Evolutionary conservation across 495 filamentous ascomycete genomes (phyloP).

Genomic region (Penicillium soppii): DNA sequence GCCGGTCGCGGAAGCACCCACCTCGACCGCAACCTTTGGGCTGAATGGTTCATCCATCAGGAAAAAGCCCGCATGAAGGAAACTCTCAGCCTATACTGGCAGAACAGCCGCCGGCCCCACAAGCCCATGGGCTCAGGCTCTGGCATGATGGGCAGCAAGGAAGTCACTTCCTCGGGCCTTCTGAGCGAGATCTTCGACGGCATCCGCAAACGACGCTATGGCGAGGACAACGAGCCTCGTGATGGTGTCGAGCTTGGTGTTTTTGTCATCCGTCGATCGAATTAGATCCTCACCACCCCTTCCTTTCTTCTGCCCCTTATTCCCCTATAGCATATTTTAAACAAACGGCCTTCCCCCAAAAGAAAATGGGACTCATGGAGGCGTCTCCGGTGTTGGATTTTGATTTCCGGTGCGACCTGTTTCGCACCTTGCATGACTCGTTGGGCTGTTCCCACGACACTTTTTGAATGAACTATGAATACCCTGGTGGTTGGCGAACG

Average conservation of each 20-base stretch:
- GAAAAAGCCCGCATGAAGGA: slow-evolving; percentile 65
- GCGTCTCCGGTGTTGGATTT: slow-evolving; percentile 24
- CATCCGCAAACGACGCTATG: slow-evolving; percentile 50
- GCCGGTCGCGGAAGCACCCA: slow-evolving; percentile 51
- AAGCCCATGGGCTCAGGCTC: slow-evolving; percentile 30
- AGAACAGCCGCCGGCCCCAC: slow-evolving; percentile 46
- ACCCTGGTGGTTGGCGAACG: slow-evolving; percentile 35
- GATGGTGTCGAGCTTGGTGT: slow-evolving; percentile 62
- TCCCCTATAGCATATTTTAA: slow-evolving; percentile 21
- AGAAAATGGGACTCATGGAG: slow-evolving; percentile 19
- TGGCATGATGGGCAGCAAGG: slow-evolving; percentile 36
- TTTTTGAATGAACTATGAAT: slow-evolving; percentile 32
- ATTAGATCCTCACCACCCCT: slow-evolving; percentile 22
- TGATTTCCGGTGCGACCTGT: slow-evolving; percentile 14
- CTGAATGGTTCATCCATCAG: slow-evolving; percentile 71
- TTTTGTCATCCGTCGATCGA: slow-evolving; percentile 57
- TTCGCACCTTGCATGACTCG: slow-evolving; percentile 19
- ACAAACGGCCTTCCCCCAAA: slow-evolving; percentile 13
- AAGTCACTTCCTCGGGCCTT: slow-evolving; percentile 53
- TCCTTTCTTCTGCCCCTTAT: slow-evolving; percentile 17
- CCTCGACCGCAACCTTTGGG: slow-evolving; percentile 60
- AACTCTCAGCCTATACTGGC: slow-evolving; percentile 57
- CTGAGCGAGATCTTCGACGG: slow-evolving; percentile 65
- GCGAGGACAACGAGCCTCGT: slow-evolving; percentile 40
- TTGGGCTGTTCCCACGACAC: neutral